phyloP scores from a whole-genome alignment of 805 yeast species.

The Diddensiella transvaalensis region DNA sequence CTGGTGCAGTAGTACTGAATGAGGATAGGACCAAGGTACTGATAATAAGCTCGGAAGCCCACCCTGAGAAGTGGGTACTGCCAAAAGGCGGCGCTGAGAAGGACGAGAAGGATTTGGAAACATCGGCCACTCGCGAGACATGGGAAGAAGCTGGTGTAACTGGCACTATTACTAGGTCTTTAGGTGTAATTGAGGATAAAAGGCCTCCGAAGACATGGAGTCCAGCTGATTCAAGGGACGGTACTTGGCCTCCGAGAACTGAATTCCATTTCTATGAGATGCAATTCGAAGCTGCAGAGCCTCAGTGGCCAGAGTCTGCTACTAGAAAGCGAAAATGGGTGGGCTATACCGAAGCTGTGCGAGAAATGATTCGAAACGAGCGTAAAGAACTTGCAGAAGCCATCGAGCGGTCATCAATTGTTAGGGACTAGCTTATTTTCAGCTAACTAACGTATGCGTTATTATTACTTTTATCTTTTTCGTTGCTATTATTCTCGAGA shows the following conservation, averaged over 20 bases:
- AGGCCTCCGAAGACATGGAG: constrained; percentile 47
- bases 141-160: constrained; percentile 98
- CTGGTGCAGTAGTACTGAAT: constrained; percentile 82
- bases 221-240: constrained; percentile 14
- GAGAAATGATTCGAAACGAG: constrained; percentile 30
- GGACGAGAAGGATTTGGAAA: constrained; percentile 51
- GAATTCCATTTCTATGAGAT: constrained; percentile 88
- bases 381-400: constrained; percentile 34
- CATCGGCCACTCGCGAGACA: constrained; percentile 77
- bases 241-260: constrained; percentile 59
- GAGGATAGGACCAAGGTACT: constrained; percentile 57
- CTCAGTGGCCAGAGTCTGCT: constrained; percentile 71
- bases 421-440: constrained; percentile 3
- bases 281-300: constrained; percentile 52
- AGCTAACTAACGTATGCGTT: neutral
- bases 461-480: neutral
- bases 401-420: constrained; percentile 21
- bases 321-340: constrained; percentile 74
- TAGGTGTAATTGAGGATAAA: constrained; percentile 67
- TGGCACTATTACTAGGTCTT: constrained; percentile 52
- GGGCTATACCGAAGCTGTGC: constrained; percentile 30
- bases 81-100: constrained; percentile 95
- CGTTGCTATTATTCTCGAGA: neutral
- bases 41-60: constrained; percentile 72
- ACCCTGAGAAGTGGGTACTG: constrained; percentile 71